Base-by-base conservation (phyloP, 1,284 basidiomycete species). In the Thecaphora thlaspeos region DNA sequence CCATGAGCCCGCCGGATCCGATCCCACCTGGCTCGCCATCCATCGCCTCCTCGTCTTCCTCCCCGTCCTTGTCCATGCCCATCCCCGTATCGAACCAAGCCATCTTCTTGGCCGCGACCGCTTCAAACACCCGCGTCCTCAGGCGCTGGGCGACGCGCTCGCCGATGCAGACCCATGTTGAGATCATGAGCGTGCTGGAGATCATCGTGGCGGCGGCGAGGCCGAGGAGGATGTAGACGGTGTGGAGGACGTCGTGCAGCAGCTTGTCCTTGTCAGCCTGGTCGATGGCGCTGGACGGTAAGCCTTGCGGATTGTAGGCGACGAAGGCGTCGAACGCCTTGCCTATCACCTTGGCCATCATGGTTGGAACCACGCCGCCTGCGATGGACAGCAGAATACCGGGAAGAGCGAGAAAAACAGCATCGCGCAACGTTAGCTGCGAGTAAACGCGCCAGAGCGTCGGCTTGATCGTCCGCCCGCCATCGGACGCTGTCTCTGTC, bases 1-100 rank as follows among this genome's bases (percentile, higher is more conserved):
- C 86, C 91, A 96, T 95, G 41, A 96, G 81, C 18, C 93, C 93
- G 53, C 89, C 93, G 43, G 91, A 90, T 55, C 91, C 90, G 38
- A 82, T 11, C 10, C 40, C 23, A 15, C 17, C n/a, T n/a, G 11
- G 11, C n/a, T 36, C 32, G 32, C 32, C 45, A 48, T 51, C 36
- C 46, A 47, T 62, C n/a, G 61, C 57, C 12, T 46, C 45, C n/a
- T 43, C 32, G 2, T 52, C 55, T 2, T 38, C 36, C 4, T 60
- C 50, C 0, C 19, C 36, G 36, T 48, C 46, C 3, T 21, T 10
- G 14, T 39, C 40, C 34, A 64, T 39, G 0, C 58, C 60, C 62
- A 76, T 68, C 5, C 68, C 73, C 7, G 42, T 51, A 26, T 76
- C 76, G 53, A 66, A 78, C 76, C 76, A 78, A n/a, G 46, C 82